Evolutionary conservation across 495 filamentous ascomycete species (phyloP), one percentile per base, ranked within the genome.

Genomic region (Neurospora tetraspora): DNA sequence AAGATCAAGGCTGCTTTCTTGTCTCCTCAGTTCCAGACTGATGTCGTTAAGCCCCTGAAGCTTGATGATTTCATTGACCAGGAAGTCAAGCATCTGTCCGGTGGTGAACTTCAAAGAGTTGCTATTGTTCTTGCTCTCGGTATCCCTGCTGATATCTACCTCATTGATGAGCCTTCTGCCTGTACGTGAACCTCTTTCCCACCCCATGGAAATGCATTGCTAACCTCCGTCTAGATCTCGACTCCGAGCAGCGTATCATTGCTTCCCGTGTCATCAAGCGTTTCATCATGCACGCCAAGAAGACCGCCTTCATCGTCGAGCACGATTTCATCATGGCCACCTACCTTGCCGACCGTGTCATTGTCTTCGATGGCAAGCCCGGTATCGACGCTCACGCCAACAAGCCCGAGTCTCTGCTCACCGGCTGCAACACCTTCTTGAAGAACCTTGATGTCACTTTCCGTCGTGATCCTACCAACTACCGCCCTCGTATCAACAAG

Each of bases 281-380:
- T 73, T 99, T 97, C 88, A 98, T 99, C 78, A 99, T 98, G 96
- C 94, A 98, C 86, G 89, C 93, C 72, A 98, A 99, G 91, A 98
- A 98, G 88, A 98, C 96, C 1, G 96, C 96, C 42, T 98, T 99
- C 81, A 89, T 99, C 74, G 96, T 98, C 77, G 96, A 99, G 89
- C 96, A 99, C 91, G 96, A 99, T 89, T 98, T 99, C 85, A 98
- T 98, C 86, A 98, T 98, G 96, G 94, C 94, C 38, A 87, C 96
- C 20, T 99, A 99, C 81, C 89, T 98, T 23, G 96, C 96, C 47
- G 96, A 99, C 78, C 92, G 95, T 76, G 96, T 99, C 78, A 98
- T 99, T 79, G 96, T 98, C 75, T 99, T 99, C 78, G 96, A 97
- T 79, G 96, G 96, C 75, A 79, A 94, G 82, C 94, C 96, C 16